Conservation (phyloP, 805 yeast species). For the Wickerhamiella hasegawae region DNA sequence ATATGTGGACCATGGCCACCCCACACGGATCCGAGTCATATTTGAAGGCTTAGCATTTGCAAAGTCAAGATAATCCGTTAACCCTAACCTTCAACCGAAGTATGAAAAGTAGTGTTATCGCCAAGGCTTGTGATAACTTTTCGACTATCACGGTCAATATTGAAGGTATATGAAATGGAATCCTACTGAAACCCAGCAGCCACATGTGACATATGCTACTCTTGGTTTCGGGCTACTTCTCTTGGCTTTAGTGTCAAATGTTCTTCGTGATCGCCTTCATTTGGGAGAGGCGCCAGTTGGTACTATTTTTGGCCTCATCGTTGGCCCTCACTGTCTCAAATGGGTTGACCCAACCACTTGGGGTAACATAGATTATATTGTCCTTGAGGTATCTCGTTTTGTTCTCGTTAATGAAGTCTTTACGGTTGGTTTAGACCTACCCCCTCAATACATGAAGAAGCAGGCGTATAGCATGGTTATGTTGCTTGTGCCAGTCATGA, state of each 20-base stretch:
- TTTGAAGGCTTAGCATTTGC: too few relatives aligned
- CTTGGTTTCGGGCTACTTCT: conserved; percentile 14
- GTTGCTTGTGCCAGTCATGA: conserved; percentile 53
- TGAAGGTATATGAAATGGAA: background rate
- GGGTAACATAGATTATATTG: conserved; percentile 67
- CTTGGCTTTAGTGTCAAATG: conserved; percentile 60
- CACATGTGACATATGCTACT: conserved; percentile 2
- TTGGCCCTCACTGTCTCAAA: conserved; percentile 66
- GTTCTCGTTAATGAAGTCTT: conserved; percentile 57
- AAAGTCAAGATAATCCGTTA: too few relatives aligned
- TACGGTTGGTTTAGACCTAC: conserved; percentile 59
- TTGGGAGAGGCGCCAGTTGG: conserved; percentile 85
- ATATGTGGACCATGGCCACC: too few relatives aligned
- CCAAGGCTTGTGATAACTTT: too few relatives aligned
- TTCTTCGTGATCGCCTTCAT: conserved; percentile 62
- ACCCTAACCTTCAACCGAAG: too few relatives aligned
- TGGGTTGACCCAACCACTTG: conserved; percentile 70
- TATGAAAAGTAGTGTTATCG: too few relatives aligned
- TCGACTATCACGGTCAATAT: too few relatives aligned
- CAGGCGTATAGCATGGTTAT: conserved; percentile 44
- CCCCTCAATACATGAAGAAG: conserved; percentile 44
- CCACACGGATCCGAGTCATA: too few relatives aligned
- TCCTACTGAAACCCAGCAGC: conserved; percentile 1
- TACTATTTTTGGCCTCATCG: conserved; percentile 62
- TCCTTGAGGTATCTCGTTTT: conserved; percentile 53